These are phyloP conservation scores for Pichia cabralensis DNA, from an alignment of 805 yeast genomes.

Conservation along the genomic window DNA sequence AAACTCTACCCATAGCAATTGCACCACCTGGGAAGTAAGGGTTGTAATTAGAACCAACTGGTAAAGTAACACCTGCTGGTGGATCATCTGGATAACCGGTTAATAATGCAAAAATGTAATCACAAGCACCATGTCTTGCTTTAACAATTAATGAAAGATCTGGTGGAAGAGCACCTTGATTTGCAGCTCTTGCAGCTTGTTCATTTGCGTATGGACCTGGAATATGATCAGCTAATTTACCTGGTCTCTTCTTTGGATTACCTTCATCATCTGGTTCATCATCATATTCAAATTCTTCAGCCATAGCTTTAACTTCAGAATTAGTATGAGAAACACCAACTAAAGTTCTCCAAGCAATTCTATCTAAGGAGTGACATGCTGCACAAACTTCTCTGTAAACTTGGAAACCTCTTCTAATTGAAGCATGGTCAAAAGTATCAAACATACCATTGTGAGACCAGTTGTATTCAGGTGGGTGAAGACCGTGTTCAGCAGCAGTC, in stretches of 20 bases:
- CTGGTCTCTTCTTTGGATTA: slow-evolving; percentile 94
- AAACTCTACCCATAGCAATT: slow-evolving; percentile 98
- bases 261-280: slow-evolving; percentile 96
- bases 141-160: slow-evolving; percentile 94
- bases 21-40: slow-evolving; percentile 99
- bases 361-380: slow-evolving; percentile 93
- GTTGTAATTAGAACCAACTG: slow-evolving; percentile 94
- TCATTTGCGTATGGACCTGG: slow-evolving; percentile 96
- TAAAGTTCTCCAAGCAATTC: slow-evolving; percentile 97
- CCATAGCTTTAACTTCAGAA: slow-evolving; percentile 83
- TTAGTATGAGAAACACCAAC: slow-evolving; percentile 95
- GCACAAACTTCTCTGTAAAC: slow-evolving; percentile 99
- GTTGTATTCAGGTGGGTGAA: slow-evolving; percentile 85
- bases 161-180: slow-evolving; percentile 98
- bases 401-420: slow-evolving; percentile 97
- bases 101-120: slow-evolving; percentile 86
- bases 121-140: slow-evolving; percentile 98
- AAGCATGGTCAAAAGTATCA: slow-evolving; percentile 84
- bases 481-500: slow-evolving; percentile 98
- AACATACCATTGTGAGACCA: slow-evolving; percentile 96
- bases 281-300: slow-evolving; percentile 95
- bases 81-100: slow-evolving; percentile 99
- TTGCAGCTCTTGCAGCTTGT: slow-evolving; percentile 99
- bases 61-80: slow-evolving; percentile 92
- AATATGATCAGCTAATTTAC: slow-evolving; percentile 91